Conservation (phyloP, 208 protist species). For the Leishmania tarentolae region DNA sequence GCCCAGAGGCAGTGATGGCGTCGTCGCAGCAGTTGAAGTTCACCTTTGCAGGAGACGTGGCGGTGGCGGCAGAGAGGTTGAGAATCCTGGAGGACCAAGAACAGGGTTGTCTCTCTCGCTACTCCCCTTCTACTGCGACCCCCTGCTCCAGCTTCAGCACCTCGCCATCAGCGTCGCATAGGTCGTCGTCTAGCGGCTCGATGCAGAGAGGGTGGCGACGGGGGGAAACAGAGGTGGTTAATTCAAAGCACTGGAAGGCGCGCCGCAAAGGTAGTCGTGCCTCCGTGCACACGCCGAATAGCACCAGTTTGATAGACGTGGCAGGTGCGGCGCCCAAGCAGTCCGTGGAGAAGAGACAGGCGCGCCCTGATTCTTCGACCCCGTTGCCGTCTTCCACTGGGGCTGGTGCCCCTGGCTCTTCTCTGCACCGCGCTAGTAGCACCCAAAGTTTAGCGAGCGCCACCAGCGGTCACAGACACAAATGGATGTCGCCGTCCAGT, state of each 20-base stretch:
- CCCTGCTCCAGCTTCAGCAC: constrained; percentile 18
- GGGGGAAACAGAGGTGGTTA: background rate
- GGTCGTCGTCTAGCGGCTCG: constrained; percentile 22
- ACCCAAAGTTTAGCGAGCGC: constrained; percentile 23
- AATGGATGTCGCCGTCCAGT: constrained; percentile 15
- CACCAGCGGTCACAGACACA: constrained; percentile 8
- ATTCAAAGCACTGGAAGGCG: background rate
- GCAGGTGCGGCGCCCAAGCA: background rate
- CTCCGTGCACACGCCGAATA: background rate
- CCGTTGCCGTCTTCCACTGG: background rate
- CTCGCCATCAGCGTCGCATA: constrained; percentile 8
- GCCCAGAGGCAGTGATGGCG: constrained; percentile 71
- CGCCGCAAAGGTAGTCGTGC: background rate
- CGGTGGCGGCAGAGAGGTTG: background rate
- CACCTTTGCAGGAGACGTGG: constrained; percentile 4
- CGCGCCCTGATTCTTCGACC: background rate
- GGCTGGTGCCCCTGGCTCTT: background rate
- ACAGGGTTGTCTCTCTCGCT: background rate
- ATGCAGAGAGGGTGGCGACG: background rate
- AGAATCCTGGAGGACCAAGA: background rate
- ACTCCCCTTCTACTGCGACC: background rate
- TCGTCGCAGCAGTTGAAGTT: constrained; percentile 27
- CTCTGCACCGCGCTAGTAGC: constrained; percentile 11
- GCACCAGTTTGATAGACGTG: background rate
- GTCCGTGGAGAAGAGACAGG: background rate